These are phyloP conservation scores for Penicillium hesseltinei DNA, from an alignment of 2,329 filamentous ascomycete genomes.

Conservation along the genomic window DNA sequence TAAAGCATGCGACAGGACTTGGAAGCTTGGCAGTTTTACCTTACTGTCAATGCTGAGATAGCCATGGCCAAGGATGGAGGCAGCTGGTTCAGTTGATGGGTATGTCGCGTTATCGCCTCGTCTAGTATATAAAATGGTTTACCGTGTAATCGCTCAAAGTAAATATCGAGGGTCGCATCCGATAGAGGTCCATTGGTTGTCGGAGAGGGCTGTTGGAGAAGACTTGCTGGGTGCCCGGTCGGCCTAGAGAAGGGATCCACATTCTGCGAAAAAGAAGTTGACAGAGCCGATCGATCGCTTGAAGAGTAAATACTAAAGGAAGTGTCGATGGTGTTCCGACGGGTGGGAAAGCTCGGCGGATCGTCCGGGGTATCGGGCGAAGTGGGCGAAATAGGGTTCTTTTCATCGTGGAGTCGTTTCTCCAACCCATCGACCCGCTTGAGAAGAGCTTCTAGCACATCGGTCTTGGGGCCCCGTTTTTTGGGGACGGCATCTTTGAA, in stretches of 20 bases:
- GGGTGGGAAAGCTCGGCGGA: constrained; percentile 13
- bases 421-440: constrained; percentile 85
- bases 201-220: constrained; percentile 17
- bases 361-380: constrained; percentile 37
- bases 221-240: constrained; percentile 13
- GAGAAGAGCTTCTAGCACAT: constrained; percentile 78
- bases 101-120: constrained; percentile 70
- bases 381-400: constrained; percentile 44
- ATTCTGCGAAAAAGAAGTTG: constrained; percentile 17
- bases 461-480: constrained; percentile 85
- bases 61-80: constrained; percentile 52
- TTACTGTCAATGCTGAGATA: constrained; percentile 58
- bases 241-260: constrained; percentile 16
- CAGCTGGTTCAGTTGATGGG: constrained; percentile 67
- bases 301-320: constrained; percentile 20
- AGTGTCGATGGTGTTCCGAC: constrained; percentile 22
- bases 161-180: constrained; percentile 70
- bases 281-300: constrained; percentile 13
- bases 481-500: constrained; percentile 75
- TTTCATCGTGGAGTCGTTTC: constrained; percentile 71
- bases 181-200: constrained; percentile 47
- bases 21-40: constrained; percentile 45
- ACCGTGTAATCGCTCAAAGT: constrained; percentile 75
- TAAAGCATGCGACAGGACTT: constrained; percentile 17
- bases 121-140: constrained; percentile 82